Base-by-base conservation (phyloP, 2,329 filamentous ascomycete genomes). In the Xylariaceae sp. region DNA sequence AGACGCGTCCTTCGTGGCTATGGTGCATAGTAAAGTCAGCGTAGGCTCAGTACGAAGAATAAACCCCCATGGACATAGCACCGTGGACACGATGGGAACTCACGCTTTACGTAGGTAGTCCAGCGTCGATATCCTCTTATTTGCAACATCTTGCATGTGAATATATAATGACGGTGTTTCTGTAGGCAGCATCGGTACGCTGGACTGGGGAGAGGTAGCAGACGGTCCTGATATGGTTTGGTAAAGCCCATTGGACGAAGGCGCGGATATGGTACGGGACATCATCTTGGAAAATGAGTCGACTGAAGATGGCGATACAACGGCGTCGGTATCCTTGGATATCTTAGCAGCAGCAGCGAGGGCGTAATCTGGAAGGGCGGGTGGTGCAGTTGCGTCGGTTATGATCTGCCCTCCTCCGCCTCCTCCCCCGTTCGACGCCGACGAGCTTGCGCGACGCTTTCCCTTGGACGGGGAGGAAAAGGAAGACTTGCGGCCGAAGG, bases 21-120 rank as follows among this genome's bases (percentile, higher is more conserved):
- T 48, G 6, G 36, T n/a, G 11, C 17, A 34, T 28, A 26, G 4
- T 21, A 14, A 4, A n/a, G 49, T 62, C 23, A 60, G 47, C 48
- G 19, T 31, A 8, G 11, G 16, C 2, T 4, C 7, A 4, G 16
- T 19, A 11, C 9, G 16, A 36, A 26, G 3, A 45, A 14, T 9
- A 6, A 4, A 19, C 29, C n/a, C 23, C 23, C 6, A 11, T 12
- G 8, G 23, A 6, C 46, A 40, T 8, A 12, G 26, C 8, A 16
- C 19, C 17, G 17, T 6, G n/a, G 36, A 17, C 8, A 28, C 23
- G 26, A 19, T 43, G 33, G 37, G 14, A 31, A 82, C 91, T 67
- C 77, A 96, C 92, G 92, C 89, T 78, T 96, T 96, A 61, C 93
- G 86, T 62, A 99, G 75, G 72, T 99, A 99, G 68, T 96, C 91